Conservation (phyloP, 2,329 filamentous ascomycete species). For the Aschersonia sp. region DNA sequence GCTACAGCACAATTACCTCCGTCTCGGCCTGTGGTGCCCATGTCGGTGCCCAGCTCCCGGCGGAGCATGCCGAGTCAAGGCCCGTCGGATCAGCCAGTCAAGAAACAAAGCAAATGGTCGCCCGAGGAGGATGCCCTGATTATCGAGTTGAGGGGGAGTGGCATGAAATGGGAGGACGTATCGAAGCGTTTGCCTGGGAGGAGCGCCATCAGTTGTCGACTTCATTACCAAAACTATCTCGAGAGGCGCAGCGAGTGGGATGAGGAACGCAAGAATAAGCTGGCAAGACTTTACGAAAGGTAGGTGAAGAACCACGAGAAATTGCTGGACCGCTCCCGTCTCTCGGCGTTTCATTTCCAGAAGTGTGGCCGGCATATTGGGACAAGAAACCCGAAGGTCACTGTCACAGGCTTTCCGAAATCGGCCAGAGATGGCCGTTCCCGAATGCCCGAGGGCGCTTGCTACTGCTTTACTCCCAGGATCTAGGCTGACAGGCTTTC, state of each 20-base stretch:
- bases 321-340: background rate
- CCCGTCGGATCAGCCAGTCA: slow-evolving; percentile 52
- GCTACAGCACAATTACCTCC: background rate
- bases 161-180: slow-evolving; percentile 99
- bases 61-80: slow-evolving; percentile 30
- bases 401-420: background rate
- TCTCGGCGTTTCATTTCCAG: background rate
- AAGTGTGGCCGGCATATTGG: background rate
- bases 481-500: no score
- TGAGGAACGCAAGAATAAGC: slow-evolving; percentile 93
- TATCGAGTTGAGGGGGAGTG: slow-evolving; percentile 75
- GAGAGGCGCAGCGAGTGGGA: slow-evolving; percentile 91
- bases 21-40: slow-evolving; percentile 14
- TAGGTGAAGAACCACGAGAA: slow-evolving; percentile 26
- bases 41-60: slow-evolving; percentile 15
- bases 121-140: slow-evolving; percentile 86
- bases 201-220: slow-evolving; percentile 83
- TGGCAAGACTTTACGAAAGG: slow-evolving; percentile 90
- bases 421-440: no score
- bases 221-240: slow-evolving; percentile 95
- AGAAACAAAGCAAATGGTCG: slow-evolving; percentile 96
- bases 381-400: background rate
- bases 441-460: no score
- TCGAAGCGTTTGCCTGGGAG: slow-evolving; percentile 80
- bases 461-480: no score